These are phyloP conservation scores for Chloranthus sessilifolius DNA, from an alignment of 164 flowering plant species.

Conservation along the genomic window DNA sequence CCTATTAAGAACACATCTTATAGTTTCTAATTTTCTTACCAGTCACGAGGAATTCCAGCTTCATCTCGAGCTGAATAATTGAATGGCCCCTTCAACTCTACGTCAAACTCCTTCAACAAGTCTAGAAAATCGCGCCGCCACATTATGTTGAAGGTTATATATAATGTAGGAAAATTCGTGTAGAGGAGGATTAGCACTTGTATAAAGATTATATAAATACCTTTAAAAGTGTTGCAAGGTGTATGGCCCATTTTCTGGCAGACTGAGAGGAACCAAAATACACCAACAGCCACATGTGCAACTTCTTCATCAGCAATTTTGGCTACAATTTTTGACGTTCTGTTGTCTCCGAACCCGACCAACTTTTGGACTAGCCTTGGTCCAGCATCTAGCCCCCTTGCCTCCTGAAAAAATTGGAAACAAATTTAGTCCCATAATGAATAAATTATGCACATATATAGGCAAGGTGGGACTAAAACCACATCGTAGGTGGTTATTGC, in stretches of 20 bases:
- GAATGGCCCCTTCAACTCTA: slow-evolving; percentile 93
- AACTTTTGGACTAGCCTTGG: slow-evolving; percentile 80
- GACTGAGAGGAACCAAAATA: slow-evolving; percentile 74
- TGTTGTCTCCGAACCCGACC: slow-evolving; percentile 81
- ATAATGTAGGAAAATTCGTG: too few relatives aligned
- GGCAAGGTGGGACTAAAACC: too few relatives aligned
- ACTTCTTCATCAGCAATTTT: slow-evolving; percentile 92
- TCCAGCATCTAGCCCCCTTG: slow-evolving; percentile 99
- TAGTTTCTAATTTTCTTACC: slow-evolving; percentile 31
- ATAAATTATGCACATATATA: too few relatives aligned
- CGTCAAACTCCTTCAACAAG: slow-evolving; percentile 60
- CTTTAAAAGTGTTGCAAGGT: slow-evolving; percentile 78
- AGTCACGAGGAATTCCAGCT: slow-evolving; percentile 92
- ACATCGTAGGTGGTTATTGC: too few relatives aligned
- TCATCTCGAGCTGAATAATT: slow-evolving; percentile 84
- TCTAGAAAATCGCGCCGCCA: slow-evolving; percentile 35
- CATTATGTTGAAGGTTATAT: too few relatives aligned
- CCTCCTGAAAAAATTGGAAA: slow-evolving; percentile 50
- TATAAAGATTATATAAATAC: slow-evolving; percentile 26
- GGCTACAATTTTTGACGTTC: slow-evolving; percentile 72
- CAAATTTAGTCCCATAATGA: too few relatives aligned
- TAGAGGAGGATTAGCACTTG: too few relatives aligned
- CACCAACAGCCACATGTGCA: slow-evolving; percentile 96
- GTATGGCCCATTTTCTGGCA: slow-evolving; percentile 63
- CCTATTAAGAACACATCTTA: too few relatives aligned